Conservation (phyloP, 2,329 filamentous ascomycete genomes). For the Ciborinia camelliae region DNA sequence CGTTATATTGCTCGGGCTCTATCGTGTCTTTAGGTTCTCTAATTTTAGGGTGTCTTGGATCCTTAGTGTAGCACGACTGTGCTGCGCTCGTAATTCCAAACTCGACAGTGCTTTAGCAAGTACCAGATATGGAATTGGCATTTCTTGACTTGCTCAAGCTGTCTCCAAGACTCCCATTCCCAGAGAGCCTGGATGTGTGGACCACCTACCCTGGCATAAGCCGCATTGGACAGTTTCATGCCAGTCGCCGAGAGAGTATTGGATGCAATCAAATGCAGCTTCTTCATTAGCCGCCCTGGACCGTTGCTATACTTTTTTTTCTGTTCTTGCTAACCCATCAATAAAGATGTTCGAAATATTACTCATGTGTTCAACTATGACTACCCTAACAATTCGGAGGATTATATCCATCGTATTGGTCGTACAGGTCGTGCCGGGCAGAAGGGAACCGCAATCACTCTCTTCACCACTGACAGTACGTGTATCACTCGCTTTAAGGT, state of each 20-base stretch:
- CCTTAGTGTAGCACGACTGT: constrained; percentile 63
- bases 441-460: constrained; percentile 92
- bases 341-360: constrained; percentile 99
- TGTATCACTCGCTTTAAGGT: constrained; percentile 36
- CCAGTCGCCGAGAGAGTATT: constrained; percentile 42
- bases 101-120: constrained; percentile 60
- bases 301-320: constrained; percentile 57
- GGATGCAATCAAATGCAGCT: constrained; percentile 39
- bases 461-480: constrained; percentile 99
- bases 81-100: constrained; percentile 75
- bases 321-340: constrained; percentile 76
- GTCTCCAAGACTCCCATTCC: constrained; percentile 63
- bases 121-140: constrained; percentile 76
- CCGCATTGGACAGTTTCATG: constrained; percentile 41
- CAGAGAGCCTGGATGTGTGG: constrained; percentile 57
- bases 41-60: constrained; percentile 82
- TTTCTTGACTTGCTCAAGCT: constrained; percentile 77
- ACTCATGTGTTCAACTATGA: constrained; percentile 99
- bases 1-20: constrained; percentile 89
- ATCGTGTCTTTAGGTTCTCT: constrained; percentile 80
- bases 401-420: constrained; percentile 96
- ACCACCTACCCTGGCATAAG: constrained; percentile 50
- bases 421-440: constrained; percentile 94
- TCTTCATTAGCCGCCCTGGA: constrained; percentile 49
- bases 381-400: constrained; percentile 98